Base-by-base conservation (phyloP, 2,329 filamentous ascomycete genomes). In the Cadophora luteo-olivacea region DNA sequence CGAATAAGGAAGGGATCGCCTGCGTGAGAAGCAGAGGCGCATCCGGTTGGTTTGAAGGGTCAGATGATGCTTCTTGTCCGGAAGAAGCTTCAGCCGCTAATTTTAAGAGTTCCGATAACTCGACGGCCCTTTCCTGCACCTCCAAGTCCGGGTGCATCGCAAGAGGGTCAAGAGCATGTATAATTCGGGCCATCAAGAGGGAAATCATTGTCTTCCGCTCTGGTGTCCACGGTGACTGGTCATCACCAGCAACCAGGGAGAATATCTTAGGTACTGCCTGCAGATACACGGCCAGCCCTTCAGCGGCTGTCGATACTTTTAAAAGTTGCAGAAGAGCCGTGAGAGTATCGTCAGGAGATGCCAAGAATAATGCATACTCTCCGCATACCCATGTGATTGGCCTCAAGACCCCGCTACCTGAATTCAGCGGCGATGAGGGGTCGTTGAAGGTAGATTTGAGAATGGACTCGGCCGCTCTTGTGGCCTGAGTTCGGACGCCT, bases 81-180 rank as follows among this genome's bases (percentile, higher is more conserved):
- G 89, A 86, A 3, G 88, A 87, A 16, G 95, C 94, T 81, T 99
- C 96, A 0, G 90, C 89, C 1, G 93, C 93, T 55, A 99, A 84
- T 68, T 93, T 93, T 75, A 98, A 87, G 14, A 98, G 84, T 78
- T 99, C 96, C 0, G 94, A 86, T 74, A 97, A 97, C 77, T 97
- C 94, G 1, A 97, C 94, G 3, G 94, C 91, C 67, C 96, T 89
- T 79, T 98, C 96, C 80, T 99, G 96, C 3, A 99, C 94, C 78
- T 99, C 96, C 0, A 99, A 84, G 75, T 90, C 93, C 0, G 95
- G 94, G 78, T 98, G 93, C 51, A 90, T 84, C 0, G 90, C 89
- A 19, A 98, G 80, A 0, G 90, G 87, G 75, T 98, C 94, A 25
- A 97, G 82, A 60, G 92, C 91, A 77, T 96, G 88, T 24, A 97